These are phyloP conservation scores for Camellia sinensis DNA, from an alignment of 148 eudicot genomes.

Conservation along the genomic window DNA sequence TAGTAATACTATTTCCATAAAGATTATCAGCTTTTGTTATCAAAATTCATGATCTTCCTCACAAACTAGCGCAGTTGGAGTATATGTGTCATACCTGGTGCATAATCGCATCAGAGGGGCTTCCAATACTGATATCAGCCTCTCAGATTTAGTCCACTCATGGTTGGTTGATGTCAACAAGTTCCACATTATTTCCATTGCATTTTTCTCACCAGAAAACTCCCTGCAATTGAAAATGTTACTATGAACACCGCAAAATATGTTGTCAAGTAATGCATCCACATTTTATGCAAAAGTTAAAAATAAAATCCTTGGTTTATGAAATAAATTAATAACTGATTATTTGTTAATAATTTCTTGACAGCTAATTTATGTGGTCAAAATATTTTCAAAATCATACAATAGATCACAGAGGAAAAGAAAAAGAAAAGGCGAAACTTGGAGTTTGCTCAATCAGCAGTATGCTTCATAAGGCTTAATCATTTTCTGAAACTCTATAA, in stretches of 20 bases:
- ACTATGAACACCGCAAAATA: background rate
- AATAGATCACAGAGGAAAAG: background rate
- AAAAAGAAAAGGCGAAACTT: background rate
- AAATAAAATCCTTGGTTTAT: background rate
- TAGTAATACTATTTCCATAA: background rate
- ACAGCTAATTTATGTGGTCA: background rate
- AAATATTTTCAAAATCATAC: background rate
- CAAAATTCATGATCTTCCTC: background rate
- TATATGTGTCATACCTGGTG: conserved; percentile 51
- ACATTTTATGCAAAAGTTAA: background rate
- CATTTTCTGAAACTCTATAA: background rate
- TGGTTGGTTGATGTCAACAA: conserved; percentile 53
- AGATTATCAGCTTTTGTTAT: background rate
- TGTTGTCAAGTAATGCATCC: background rate
- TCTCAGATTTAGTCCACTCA: conserved; percentile 64
- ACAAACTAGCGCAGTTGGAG: background rate
- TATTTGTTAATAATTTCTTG: background rate
- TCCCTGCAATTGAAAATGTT: conserved; percentile 39
- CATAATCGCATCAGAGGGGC: conserved; percentile 79
- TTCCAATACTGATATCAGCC: conserved; percentile 39
- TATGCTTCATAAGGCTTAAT: background rate
- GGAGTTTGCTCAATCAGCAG: background rate
- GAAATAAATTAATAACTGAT: background rate
- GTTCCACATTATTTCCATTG: conserved; percentile 62
- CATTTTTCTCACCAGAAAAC: conserved; percentile 42